Evolutionary conservation across 345 rosid genomes (phyloP).

Genomic region (Physaria fendleri): DNA sequence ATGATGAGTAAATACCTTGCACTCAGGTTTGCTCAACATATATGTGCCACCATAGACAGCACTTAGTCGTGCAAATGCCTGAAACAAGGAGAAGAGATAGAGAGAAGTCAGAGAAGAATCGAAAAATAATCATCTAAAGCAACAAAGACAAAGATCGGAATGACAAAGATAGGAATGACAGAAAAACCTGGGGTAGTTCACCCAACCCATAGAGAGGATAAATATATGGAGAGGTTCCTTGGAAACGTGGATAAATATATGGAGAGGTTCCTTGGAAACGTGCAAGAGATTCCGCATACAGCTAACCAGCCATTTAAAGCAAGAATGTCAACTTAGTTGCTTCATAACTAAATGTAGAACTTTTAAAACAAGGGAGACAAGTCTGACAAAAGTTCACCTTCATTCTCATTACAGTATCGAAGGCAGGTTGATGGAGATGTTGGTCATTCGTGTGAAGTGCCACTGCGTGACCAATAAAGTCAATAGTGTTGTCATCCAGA

Average conservation of each 20-base stretch:
- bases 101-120: not conserved
- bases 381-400: constrained; percentile 42
- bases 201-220: constrained; percentile 93
- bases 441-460: constrained; percentile 73
- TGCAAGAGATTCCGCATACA: constrained; percentile 87
- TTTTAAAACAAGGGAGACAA: constrained; percentile 6
- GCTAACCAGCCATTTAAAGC: constrained; percentile 37
- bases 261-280: constrained; percentile 95
- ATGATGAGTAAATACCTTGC: constrained; percentile 48
- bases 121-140: not conserved
- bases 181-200: constrained; percentile 82
- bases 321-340: constrained; percentile 14
- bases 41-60: constrained; percentile 96
- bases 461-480: constrained; percentile 92
- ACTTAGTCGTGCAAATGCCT: constrained; percentile 96
- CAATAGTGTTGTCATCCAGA: constrained; percentile 84
- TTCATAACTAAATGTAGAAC: not conserved
- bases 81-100: constrained; percentile 13
- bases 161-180: constrained; percentile 19
- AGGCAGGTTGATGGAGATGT: constrained; percentile 69
- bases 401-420: constrained; percentile 75
- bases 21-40: constrained; percentile 93
- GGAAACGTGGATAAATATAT: constrained; percentile 88
- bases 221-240: constrained; percentile 87
- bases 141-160: constrained; percentile 4